Evolutionary conservation across 768 basidiomycete species (phyloP).

Genomic region (Lentinula edodes): DNA sequence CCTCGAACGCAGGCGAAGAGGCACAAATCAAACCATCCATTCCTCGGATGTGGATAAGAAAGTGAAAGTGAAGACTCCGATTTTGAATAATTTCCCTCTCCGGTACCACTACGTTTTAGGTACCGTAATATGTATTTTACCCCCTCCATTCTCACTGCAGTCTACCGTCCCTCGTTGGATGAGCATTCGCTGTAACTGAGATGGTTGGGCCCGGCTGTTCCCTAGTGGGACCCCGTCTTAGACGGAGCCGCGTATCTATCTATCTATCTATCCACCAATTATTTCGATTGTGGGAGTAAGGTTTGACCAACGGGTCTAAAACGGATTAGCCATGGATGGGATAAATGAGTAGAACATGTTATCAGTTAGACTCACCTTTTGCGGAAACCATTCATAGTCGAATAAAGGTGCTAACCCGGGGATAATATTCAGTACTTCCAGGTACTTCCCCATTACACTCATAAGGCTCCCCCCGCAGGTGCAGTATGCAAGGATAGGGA

Average conservation of each 20-base stretch:
- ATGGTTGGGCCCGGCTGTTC: too few relatives aligned
- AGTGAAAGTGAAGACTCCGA: too few relatives aligned
- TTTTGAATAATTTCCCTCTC: too few relatives aligned
- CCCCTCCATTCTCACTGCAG: too few relatives aligned
- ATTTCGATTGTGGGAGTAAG: background rate
- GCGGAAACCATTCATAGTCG: conserved; percentile 4
- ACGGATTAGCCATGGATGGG: background rate
- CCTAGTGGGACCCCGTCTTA: too few relatives aligned
- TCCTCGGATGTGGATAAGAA: background rate
- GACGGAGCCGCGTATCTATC: too few relatives aligned
- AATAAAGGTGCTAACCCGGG: background rate
- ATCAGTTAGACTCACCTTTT: background rate
- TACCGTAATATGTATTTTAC: too few relatives aligned
- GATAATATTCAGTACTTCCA: background rate
- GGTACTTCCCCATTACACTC: background rate
- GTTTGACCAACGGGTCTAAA: background rate
- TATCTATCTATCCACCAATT: too few relatives aligned
- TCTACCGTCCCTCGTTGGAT: too few relatives aligned
- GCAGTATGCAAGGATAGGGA: background rate
- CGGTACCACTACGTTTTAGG: too few relatives aligned
- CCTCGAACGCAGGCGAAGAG: background rate
- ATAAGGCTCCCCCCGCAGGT: background rate
- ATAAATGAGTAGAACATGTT: too few relatives aligned
- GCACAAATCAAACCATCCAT: background rate
- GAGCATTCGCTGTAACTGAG: too few relatives aligned